Conservation (phyloP, 2,329 filamentous ascomycete genomes). For the Beauveria sp. region DNA sequence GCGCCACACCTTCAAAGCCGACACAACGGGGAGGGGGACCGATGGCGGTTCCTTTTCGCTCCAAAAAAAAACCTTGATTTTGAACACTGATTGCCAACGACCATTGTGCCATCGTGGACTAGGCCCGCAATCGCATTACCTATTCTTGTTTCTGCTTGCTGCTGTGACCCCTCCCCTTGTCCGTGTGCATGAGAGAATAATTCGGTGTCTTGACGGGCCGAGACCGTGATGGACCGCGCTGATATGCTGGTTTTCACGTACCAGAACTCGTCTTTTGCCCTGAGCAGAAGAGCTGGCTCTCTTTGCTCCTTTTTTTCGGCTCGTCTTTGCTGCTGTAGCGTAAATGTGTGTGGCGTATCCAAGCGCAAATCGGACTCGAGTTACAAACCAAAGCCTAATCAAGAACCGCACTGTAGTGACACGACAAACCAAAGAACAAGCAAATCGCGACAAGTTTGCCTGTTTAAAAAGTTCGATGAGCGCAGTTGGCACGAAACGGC, state of each 20-base stretch:
- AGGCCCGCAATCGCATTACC: background rate
- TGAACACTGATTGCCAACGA: background rate
- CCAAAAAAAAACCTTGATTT: background rate
- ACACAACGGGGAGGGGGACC: background rate
- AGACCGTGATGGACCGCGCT: background rate
- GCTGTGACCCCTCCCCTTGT: background rate
- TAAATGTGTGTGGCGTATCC: no score
- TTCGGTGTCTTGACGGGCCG: background rate
- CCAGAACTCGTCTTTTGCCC: background rate
- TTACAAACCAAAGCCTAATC: no score
- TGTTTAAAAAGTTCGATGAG: no score
- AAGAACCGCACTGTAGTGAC: no score
- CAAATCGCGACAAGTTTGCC: no score
- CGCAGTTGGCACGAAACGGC: no score
- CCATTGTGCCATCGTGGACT: background rate
- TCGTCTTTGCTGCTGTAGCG: background rate
- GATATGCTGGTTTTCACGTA: background rate
- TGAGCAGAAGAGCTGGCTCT: background rate
- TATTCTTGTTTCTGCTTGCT: background rate
- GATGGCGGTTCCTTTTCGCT: background rate
- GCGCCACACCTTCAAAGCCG: no score
- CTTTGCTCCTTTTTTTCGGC: background rate
- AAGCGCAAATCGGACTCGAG: no score
- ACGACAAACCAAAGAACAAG: no score
- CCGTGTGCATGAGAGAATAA: background rate